These are phyloP conservation scores for Puccinia polysora DNA, from an alignment of 1,284 basidiomycete species.

Conservation along the genomic window DNA sequence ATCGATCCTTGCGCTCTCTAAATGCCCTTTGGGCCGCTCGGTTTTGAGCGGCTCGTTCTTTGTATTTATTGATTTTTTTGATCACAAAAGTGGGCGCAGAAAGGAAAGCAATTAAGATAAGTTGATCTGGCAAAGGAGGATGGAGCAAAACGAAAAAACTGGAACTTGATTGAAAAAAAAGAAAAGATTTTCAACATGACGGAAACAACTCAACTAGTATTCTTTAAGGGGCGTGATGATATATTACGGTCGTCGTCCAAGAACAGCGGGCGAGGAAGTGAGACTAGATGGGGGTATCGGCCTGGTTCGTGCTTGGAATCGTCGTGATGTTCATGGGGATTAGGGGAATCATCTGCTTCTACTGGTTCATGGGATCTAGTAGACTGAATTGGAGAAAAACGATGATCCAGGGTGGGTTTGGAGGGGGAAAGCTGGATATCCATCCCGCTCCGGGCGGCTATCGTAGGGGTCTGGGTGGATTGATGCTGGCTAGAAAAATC, in stretches of 20 bases:
- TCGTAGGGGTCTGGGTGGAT: not conserved
- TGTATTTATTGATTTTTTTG: not conserved
- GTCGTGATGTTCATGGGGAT: conserved; percentile 1
- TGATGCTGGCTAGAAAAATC: not conserved
- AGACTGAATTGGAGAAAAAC: not conserved
- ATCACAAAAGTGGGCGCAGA: not conserved
- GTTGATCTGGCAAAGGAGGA: not conserved
- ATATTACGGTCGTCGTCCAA: conserved; percentile 10
- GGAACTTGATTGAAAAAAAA: not conserved
- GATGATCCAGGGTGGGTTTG: not conserved
- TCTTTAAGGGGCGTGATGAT: conserved; percentile 26
- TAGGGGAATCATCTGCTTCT: not conserved
- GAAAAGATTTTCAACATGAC: too few species aligned
- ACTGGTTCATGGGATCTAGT: not conserved
- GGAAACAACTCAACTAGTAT: conserved; percentile 23
- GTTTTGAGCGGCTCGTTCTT: conserved; percentile 42
- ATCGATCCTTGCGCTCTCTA: conserved; percentile 34
- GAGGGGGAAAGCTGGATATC: not conserved
- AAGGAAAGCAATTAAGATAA: not conserved
- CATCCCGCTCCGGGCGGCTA: not conserved
- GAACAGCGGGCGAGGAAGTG: not conserved
- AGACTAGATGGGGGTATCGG: not conserved
- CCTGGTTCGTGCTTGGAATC: not conserved
- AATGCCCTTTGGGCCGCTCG: conserved; percentile 42
- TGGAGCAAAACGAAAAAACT: not conserved